Evolutionary conservation across 1,139 yeast genomes (phyloP), one percentile per base, ranked within the genome.

Genomic region (Hansenula lynferdii): DNA sequence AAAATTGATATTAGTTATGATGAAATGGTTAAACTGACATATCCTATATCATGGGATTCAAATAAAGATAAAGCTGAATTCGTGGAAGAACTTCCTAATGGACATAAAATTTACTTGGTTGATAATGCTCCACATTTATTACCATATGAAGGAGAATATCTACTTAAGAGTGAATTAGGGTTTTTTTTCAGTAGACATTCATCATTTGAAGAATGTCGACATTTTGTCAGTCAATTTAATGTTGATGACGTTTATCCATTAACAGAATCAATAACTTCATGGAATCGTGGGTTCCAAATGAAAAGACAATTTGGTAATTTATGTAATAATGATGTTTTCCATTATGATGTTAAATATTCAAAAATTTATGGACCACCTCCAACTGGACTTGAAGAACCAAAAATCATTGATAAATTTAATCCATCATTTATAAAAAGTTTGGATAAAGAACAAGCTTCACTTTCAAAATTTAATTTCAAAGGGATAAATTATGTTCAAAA

Each of bases 131-230:
- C n/a, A 16, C 40, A 38, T 21, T 20, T 44, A 5, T 19, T 30
- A 11, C 62, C 69, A 0, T 39, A 43, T 11, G 58, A 57, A 5
- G 52, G 60, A 0, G 42, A 50, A 0, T 61, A 59, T 16, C 49
- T 73, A 6, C 58, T 75, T 8, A 76, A 77, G 0, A 59, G 56
- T 9, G 65, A 63, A 10, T 42, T 75, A 0, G 58, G 60, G 39
- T 61, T 70, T 28, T 56, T 69, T 21, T 77, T 70, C 50, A 75
- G 82, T 1, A 56, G 83, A 23, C 84, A 78, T 45, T 74, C 82
- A 1, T 74, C 81, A 0, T 72, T 63, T 42, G 44, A 62, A 3
- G 84, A 77, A 48, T 56, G 67, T 9, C 42, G 59, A n/a, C 46
- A 61, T 3, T 63, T 78, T 11, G 52, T 75, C 0, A 43, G 55